phyloP scores from a whole-genome alignment of 1,284 basidiomycete species.

The Melampsora occidentalis region DNA sequence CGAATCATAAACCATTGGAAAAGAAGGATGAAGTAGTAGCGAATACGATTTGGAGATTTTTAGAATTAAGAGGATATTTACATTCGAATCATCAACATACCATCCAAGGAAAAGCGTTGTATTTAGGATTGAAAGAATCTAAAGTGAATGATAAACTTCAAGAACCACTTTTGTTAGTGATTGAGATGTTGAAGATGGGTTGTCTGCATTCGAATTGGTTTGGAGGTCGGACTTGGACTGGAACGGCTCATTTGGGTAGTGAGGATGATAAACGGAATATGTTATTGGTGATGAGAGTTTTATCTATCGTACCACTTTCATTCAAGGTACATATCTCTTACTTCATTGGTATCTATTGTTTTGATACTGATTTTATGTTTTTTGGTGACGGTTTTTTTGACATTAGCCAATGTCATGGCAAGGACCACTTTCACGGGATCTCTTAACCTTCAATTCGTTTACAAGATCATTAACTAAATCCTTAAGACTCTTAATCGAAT shows the following conservation, averaged over 20 bases:
- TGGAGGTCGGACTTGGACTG: slow-evolving; percentile 81
- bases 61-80: slow-evolving; percentile 89
- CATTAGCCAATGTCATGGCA: slow-evolving; percentile 62
- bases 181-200: slow-evolving; percentile 87
- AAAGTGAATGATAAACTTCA: slow-evolving; percentile 97
- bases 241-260: slow-evolving; percentile 89
- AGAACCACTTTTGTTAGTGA: slow-evolving; percentile 86
- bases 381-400: slow-evolving; percentile 58
- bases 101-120: slow-evolving; percentile 65
- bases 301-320: slow-evolving; percentile 86
- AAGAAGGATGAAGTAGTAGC: slow-evolving; percentile 99
- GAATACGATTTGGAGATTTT: slow-evolving; percentile 96
- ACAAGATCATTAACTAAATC: slow-evolving; percentile 83
- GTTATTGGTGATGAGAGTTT: slow-evolving; percentile 90
- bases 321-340: slow-evolving; percentile 65
- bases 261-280: slow-evolving; percentile 69
- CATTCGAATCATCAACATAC: slow-evolving; percentile 82
- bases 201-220: slow-evolving; percentile 92
- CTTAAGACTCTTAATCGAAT: slow-evolving; percentile 83
- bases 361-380: background rate
- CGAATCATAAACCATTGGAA: slow-evolving; percentile 63
- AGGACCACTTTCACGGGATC: slow-evolving; percentile 88
- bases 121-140: slow-evolving; percentile 70
- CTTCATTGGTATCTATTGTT: background rate
- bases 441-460: slow-evolving; percentile 97